Base-by-base conservation (phyloP, 2,329 filamentous ascomycete genomes). In the Talaromyces sp. region DNA sequence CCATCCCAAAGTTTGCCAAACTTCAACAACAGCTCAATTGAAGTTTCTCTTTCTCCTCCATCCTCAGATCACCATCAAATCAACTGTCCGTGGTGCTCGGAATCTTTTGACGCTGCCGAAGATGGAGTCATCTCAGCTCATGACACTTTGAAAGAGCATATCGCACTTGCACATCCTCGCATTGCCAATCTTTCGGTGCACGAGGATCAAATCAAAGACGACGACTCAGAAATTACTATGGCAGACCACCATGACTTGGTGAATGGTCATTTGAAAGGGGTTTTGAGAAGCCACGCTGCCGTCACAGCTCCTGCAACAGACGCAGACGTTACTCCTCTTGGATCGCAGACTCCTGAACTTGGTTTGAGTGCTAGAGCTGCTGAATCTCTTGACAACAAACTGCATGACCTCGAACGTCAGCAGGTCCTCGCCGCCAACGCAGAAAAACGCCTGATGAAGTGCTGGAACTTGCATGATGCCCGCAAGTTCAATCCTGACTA, bases 391-490 rank as follows among this genome's bases (percentile, higher is more conserved):
- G 68, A 68, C 6, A 59, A n/a, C 37, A 66, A 59, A 37, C 65
- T 73, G 4, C 67, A 69, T 54, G 71, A 70, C 41, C 70, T 69
- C 25, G 69, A 68, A 52, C 69, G 67, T 33, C 68, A 70, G 52
- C 67, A 72, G 35, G 66, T 69, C 61, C 67, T 69, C 6, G 67
- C 69, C 5, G 70, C 68, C 39, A 59, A 59, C 25, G 68, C 76
- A 33, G 74, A 77, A 56, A 67, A 72, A 27, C 75, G 76, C 39
- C 70, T 79, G 22, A 67, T 71, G 10, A 67, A 72, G 35, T 69
- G 74, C 54, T 80, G 78, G 78, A 78, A 74, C 35, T 69, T 80
- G 22, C 69, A 80, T 64, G 69, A 79, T 58, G 72, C 74, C 6
- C 62, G 68, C 19, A 71, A 71, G 2, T 79, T 80, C 57, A 75